Evolutionary conservation across 345 rosid genomes (phyloP).

Genomic region (Acer saccharum): DNA sequence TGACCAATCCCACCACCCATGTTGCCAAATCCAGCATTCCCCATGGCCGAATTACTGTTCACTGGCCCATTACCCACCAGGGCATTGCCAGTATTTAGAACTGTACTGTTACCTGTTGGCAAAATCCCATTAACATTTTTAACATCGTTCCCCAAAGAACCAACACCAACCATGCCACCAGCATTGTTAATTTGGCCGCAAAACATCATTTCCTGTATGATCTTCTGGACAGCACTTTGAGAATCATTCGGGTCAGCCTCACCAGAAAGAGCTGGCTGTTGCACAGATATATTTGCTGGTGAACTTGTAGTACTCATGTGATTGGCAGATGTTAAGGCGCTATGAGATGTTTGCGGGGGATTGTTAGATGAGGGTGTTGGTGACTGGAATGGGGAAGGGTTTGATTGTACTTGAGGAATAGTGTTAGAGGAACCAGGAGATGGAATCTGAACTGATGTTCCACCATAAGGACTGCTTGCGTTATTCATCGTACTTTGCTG

Average conservation of each 20-base stretch:
- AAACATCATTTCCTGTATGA: conserved; percentile 77
- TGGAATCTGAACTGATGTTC: conserved; percentile 66
- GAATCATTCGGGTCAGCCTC: conserved; percentile 70
- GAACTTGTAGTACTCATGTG: conserved; percentile 63
- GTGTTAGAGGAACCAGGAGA: conserved; percentile 82
- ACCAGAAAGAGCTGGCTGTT: conserved; percentile 54
- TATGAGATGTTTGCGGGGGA: conserved; percentile 54
- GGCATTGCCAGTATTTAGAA: conserved; percentile 45
- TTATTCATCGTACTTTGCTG: conserved; percentile 75
- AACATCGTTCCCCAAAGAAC: conserved; percentile 57
- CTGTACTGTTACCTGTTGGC: conserved; percentile 46
- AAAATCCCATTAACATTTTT: conserved; percentile 55
- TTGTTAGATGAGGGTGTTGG: conserved; percentile 66
- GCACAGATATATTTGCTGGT: conserved; percentile 57
- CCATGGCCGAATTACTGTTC: conserved; percentile 43
- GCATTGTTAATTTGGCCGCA: conserved; percentile 56
- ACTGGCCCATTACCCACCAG: conserved; percentile 56
- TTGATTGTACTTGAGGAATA: conserved; percentile 63
- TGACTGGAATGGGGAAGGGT: conserved; percentile 72
- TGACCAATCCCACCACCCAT: conserved; percentile 67
- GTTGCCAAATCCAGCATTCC: conserved; percentile 44
- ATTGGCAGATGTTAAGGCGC: conserved; percentile 49
- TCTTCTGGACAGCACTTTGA: conserved; percentile 83
- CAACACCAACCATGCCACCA: conserved; percentile 57
- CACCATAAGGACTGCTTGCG: conserved; percentile 77